Conservation (phyloP, 176 grass and related monocot genomes). For the Coix lacrymajobi region DNA sequence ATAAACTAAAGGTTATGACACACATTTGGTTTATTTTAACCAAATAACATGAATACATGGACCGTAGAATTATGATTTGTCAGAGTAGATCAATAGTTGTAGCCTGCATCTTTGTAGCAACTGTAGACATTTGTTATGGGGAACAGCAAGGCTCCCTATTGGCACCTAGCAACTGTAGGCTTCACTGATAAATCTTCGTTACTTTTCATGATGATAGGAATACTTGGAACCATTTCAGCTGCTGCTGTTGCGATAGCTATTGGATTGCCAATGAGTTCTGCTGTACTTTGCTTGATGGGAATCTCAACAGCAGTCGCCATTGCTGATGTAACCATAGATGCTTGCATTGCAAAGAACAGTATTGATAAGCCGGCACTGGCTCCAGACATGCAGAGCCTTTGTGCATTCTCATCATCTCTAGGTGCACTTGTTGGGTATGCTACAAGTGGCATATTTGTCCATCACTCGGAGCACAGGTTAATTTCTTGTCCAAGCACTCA, state of each 20-base stretch:
- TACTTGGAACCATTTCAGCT: slow-evolving; percentile 46
- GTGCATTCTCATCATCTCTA: slow-evolving; percentile 63
- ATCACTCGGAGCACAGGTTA: slow-evolving; percentile 72
- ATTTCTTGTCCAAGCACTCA: neutral
- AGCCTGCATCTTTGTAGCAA: too few species aligned
- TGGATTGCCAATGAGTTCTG: slow-evolving; percentile 46
- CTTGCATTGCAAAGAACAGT: slow-evolving; percentile 90
- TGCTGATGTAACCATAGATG: slow-evolving; percentile 85
- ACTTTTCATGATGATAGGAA: slow-evolving; percentile 40
- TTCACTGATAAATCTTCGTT: neutral
- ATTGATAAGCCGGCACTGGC: slow-evolving; percentile 74
- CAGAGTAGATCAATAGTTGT: neutral
- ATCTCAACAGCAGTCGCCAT: slow-evolving; percentile 69
- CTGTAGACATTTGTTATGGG: neutral
- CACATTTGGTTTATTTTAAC: neutral
- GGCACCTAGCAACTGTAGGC: neutral
- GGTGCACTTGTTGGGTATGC: slow-evolving; percentile 77
- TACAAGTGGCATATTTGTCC: slow-evolving; percentile 75
- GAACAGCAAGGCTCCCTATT: neutral
- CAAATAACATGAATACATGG: neutral
- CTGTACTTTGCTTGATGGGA: slow-evolving; percentile 66
- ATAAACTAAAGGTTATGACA: neutral
- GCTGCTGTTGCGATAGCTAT: slow-evolving; percentile 35
- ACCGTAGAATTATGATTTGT: neutral
- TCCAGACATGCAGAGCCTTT: slow-evolving; percentile 89